Conservation (phyloP, 2,329 filamentous ascomycete genomes). For the Pyricularia pennisetigena region DNA sequence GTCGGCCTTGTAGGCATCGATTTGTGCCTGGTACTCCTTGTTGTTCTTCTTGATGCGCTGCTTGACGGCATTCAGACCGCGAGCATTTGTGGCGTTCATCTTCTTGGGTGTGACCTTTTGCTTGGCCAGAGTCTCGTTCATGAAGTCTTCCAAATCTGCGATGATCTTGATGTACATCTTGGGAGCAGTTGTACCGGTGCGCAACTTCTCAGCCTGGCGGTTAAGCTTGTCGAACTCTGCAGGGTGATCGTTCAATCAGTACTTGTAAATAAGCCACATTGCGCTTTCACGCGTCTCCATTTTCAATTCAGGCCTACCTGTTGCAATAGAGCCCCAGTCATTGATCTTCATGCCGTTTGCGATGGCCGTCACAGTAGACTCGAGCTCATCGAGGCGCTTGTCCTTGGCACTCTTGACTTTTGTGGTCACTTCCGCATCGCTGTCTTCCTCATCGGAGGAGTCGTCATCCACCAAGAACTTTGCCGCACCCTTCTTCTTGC, state of each 20-base stretch:
- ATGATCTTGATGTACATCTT: constrained; percentile 90
- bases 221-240: constrained; percentile 92
- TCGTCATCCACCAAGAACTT: constrained; percentile 69
- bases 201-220: constrained; percentile 72
- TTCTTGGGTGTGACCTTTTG: constrained; percentile 95
- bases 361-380: constrained; percentile 79
- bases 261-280: neutral
- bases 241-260: constrained; percentile 10
- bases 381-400: constrained; percentile 90
- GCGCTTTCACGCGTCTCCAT: neutral
- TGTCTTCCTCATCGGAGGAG: constrained; percentile 66
- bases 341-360: constrained; percentile 97
- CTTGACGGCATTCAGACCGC: constrained; percentile 92
- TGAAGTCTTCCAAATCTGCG: constrained; percentile 85
- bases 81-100: constrained; percentile 94
- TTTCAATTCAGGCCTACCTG: constrained; percentile 49
- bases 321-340: constrained; percentile 89
- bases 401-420: constrained; percentile 97
- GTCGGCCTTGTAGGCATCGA: constrained; percentile 78
- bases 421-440: constrained; percentile 76
- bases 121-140: constrained; percentile 90
- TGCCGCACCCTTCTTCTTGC: constrained; percentile 59
- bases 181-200: constrained; percentile 61
- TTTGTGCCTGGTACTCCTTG: constrained; percentile 82
- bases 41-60: constrained; percentile 99